A percentile compares a stretch with the other conserved stretches of the same genome.
Evolutionary conservation across 2,329 filamentous ascomycete species (phyloP).

Genomic region (Stagonosporopsis cucurbitacearum): DNA sequence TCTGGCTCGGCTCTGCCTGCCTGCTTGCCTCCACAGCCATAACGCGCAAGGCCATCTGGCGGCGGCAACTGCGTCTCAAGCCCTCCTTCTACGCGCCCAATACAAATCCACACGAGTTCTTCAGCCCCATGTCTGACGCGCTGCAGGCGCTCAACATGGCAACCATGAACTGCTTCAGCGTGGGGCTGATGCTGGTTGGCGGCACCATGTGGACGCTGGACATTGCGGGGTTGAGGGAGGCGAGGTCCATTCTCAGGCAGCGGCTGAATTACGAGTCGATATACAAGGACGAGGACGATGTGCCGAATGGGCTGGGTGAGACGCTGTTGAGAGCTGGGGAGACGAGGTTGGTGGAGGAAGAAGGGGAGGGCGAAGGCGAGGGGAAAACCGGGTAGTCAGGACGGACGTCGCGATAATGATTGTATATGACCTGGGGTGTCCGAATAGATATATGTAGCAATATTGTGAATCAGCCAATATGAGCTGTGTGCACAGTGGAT

Average conservation of each 20-base stretch:
- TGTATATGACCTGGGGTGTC: slow-evolving; percentile 21
- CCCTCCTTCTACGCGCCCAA: slow-evolving; percentile 77
- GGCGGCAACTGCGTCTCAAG: slow-evolving; percentile 65
- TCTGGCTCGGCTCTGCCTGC: slow-evolving; percentile 78
- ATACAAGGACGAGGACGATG: slow-evolving; percentile 54
- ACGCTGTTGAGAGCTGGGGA: slow-evolving; percentile 51
- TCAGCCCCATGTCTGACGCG: slow-evolving; percentile 74
- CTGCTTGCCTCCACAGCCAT: slow-evolving; percentile 74
- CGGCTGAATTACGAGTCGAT: slow-evolving; percentile 61
- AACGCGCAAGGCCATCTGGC: slow-evolving; percentile 66
- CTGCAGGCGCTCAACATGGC: slow-evolving; percentile 84
- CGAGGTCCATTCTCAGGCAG: slow-evolving; percentile 63
- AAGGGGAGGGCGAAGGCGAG: slow-evolving; percentile 7
- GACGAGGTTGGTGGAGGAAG: slow-evolving; percentile 47
- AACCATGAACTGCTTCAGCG: slow-evolving; percentile 81
- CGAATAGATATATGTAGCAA: slow-evolving; percentile 18
- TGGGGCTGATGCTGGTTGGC: slow-evolving; percentile 76
- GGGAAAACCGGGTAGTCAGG: no score
- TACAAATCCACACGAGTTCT: slow-evolving; percentile 53
- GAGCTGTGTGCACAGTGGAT: neutral
- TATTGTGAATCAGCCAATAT: slow-evolving; percentile 27
- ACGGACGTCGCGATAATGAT: slow-evolving; percentile 26
- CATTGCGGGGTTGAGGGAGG: slow-evolving; percentile 63
- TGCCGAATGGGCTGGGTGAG: slow-evolving; percentile 34
- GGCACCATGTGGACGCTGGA: slow-evolving; percentile 79